Evolutionary conservation across 2,329 filamentous ascomycete genomes (phyloP).

Genomic region (Monilinia fructicola): DNA sequence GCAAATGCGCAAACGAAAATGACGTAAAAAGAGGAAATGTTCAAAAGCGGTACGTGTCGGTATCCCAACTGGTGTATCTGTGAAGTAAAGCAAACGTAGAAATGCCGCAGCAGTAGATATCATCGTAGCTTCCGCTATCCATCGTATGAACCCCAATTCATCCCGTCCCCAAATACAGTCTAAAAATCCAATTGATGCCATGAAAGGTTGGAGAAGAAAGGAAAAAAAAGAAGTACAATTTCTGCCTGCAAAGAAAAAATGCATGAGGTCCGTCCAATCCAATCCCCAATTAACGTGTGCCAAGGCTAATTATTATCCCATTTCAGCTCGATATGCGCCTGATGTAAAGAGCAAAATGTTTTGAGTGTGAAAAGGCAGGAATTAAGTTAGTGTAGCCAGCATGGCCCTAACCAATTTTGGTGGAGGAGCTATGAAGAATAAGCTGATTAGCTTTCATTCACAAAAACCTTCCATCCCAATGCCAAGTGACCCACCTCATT

Average conservation of each 20-base stretch:
- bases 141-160: slow-evolving; percentile 5
- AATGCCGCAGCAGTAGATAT: background rate
- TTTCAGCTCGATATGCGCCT: slow-evolving; percentile 5
- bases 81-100: background rate
- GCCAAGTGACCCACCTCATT: slow-evolving; percentile 34
- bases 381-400: slow-evolving; percentile 66
- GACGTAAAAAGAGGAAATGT: background rate
- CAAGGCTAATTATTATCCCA: slow-evolving; percentile 10
- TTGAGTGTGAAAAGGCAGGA: background rate
- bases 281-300: background rate
- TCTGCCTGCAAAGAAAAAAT: background rate
- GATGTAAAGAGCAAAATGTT: slow-evolving; percentile 1
- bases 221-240: background rate
- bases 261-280: background rate
- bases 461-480: slow-evolving; percentile 27
- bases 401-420: slow-evolving; percentile 66
- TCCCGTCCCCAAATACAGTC: slow-evolving; percentile 18
- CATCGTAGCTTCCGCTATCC: slow-evolving; percentile 7
- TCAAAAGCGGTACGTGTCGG: background rate
- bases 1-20: background rate
- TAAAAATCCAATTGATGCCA: background rate
- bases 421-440: slow-evolving; percentile 54
- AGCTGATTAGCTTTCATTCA: slow-evolving; percentile 30
- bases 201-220: background rate
- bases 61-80: slow-evolving; percentile 7